A percentile compares a stretch with the other conserved stretches of the same genome.
Evolutionary conservation across 352 stramenopile genomes (phyloP).

Genomic region (Phytophthora europaea): DNA sequence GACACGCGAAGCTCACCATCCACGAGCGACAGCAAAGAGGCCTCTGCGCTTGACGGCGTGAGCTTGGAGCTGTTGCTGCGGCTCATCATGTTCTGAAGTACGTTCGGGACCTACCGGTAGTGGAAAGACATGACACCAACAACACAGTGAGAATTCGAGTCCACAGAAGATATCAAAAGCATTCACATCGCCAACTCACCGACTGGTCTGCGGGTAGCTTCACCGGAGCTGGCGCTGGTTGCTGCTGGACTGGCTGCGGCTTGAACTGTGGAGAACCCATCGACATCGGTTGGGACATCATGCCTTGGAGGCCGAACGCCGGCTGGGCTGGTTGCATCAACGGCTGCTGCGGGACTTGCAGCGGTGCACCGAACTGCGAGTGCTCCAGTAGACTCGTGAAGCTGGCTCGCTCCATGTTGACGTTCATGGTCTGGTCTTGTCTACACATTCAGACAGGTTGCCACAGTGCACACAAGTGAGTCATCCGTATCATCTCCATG

Average conservation of each 20-base stretch:
- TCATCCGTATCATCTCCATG: slow-evolving; percentile 22
- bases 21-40: slow-evolving; percentile 64
- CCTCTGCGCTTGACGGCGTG: slow-evolving; percentile 50
- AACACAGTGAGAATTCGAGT: slow-evolving; percentile 15
- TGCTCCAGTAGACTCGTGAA: slow-evolving; percentile 46
- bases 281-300: slow-evolving; percentile 36
- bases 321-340: slow-evolving; percentile 17
- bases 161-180: neutral
- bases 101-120: slow-evolving; percentile 45
- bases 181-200: slow-evolving; percentile 23
- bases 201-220: slow-evolving; percentile 37
- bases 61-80: slow-evolving; percentile 35
- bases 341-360: slow-evolving; percentile 39
- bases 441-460: slow-evolving; percentile 38
- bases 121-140: neutral
- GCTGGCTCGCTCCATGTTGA: slow-evolving; percentile 48
- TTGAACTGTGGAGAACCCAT: slow-evolving; percentile 34
- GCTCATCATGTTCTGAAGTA: slow-evolving; percentile 49
- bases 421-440: slow-evolving; percentile 40
- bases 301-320: slow-evolving; percentile 33
- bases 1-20: slow-evolving; percentile 63
- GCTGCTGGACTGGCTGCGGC: slow-evolving; percentile 24
- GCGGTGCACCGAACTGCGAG: slow-evolving; percentile 36
- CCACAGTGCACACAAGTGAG: slow-evolving; percentile 41
- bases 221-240: slow-evolving; percentile 23